Evolutionary conservation across 164 flowering plant species (phyloP).

Genomic region (Kingdonia uniflora): DNA sequence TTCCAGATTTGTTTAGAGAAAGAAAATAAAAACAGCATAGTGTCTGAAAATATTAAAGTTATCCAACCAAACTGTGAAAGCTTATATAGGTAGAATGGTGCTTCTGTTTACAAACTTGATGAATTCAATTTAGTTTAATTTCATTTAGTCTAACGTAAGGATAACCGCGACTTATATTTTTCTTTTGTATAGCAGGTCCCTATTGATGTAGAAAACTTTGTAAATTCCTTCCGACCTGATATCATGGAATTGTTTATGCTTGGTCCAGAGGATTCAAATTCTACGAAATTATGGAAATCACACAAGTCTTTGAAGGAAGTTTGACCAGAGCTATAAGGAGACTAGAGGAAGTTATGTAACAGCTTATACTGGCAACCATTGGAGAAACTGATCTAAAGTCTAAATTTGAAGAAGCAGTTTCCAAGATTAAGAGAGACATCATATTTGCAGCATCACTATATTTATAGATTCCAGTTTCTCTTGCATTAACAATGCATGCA

Average conservation of each 20-base stretch:
- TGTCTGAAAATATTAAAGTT: too few relatives aligned
- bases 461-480: slow-evolving; percentile 38
- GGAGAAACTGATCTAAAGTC: slow-evolving; percentile 82
- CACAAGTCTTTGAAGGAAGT: slow-evolving; percentile 93
- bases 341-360: slow-evolving; percentile 94
- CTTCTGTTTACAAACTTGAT: too few relatives aligned
- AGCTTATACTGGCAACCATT: slow-evolving; percentile 74
- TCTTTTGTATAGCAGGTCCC: slow-evolving; percentile 70
- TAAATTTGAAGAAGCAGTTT: slow-evolving; percentile 83
- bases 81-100: too few relatives aligned
- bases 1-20: too few relatives aligned
- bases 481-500: too few relatives aligned
- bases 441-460: slow-evolving; percentile 96
- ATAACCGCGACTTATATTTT: too few relatives aligned
- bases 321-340: slow-evolving; percentile 94
- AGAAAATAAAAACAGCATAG: too few relatives aligned
- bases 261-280: slow-evolving; percentile 96
- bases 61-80: too few relatives aligned
- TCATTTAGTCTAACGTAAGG: too few relatives aligned
- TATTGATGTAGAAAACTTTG: slow-evolving; percentile 85
- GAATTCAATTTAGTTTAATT: too few relatives aligned
- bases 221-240: slow-evolving; percentile 81
- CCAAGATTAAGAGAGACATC: slow-evolving; percentile 92
- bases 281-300: slow-evolving; percentile 64
- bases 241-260: slow-evolving; percentile 90